Percentiles rank a stretch among this genome's conserved stretches.
phyloP scores from a whole-genome alignment of 169 alveolate genomes.

The Cryptosporidium viatorum region DNA sequence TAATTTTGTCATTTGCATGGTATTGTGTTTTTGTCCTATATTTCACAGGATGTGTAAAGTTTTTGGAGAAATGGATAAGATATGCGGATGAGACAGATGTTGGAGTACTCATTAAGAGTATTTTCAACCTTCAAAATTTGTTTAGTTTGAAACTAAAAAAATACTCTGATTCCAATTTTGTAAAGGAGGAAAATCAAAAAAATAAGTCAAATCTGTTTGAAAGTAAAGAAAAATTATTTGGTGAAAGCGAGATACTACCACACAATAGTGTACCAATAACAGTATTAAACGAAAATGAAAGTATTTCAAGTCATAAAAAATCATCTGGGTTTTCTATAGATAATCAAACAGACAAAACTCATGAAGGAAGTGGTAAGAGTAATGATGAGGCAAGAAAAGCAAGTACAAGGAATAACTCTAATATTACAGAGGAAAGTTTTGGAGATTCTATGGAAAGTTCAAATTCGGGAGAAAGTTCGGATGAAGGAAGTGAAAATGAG shows the following conservation, averaged over 20 bases:
- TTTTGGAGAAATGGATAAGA: conserved; percentile 67
- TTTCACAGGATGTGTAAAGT: conserved; percentile 63
- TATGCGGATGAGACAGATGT: conserved; percentile 71
- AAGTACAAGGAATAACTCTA: not conserved
- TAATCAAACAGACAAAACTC: not conserved
- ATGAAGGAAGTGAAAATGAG: conserved; percentile 5
- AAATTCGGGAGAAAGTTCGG: conserved; percentile 3
- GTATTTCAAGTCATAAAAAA: conserved; percentile 32
- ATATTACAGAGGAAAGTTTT: conserved; percentile 7
- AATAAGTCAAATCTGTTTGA: not conserved
- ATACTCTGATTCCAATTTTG: conserved; percentile 3
- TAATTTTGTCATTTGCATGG: conserved; percentile 54
- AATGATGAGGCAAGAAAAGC: not conserved
- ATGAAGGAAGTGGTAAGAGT: not conserved
- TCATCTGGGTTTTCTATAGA: not conserved
- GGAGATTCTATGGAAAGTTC: not conserved
- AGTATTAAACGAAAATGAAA: conserved; percentile 29
- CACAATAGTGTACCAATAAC: conserved; percentile 34
- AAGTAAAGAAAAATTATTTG: not conserved
- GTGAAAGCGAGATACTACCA: not conserved
- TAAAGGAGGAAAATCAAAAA: not conserved
- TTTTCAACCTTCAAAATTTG: conserved; percentile 17
- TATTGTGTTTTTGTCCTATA: conserved; percentile 60
- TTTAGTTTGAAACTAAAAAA: conserved; percentile 11
- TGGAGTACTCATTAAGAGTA: conserved; percentile 40